Base-by-base conservation (phyloP, 1,139 yeast species). In the Ogataea hybrid region DNA sequence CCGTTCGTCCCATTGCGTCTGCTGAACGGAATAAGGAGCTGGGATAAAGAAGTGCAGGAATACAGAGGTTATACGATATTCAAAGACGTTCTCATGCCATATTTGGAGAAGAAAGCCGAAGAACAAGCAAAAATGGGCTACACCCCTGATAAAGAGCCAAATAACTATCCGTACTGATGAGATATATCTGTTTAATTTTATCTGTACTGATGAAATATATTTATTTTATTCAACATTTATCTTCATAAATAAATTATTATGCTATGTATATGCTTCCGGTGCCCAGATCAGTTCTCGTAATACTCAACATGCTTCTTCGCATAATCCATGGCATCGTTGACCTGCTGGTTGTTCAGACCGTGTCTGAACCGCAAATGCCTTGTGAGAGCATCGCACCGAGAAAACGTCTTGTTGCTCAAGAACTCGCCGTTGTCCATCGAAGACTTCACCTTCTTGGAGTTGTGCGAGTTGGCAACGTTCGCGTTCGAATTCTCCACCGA, bases 301-400 rank as follows among this genome's bases (percentile, higher is more conserved):
- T 73, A 84, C 62, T 84, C 92, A 41, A 84, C 88, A 59, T 84
- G 78, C 52, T 77, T 84, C 62, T 84, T 84, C 11, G 94, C 94
- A 53, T 73, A 79, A 56, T 81, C 81, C 52, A 84, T 81, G 35
- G 85, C 78, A 42, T 79, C 78, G 46, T 78, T 78, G 21, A 87
- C 88, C 56, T 81, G 85, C 51, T 76, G 76, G 25, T 84, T 82
- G 5, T 77, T 73, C 25, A 84, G 71, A 44, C 80, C 79, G 65
- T 90, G 97, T 67, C 92, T 90, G 25, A 88, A 92, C 48, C 96
- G 74, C 37, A 88, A 82, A 63, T 92, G 98, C 59, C 97, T 80
- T 16, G 96, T 89, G 51, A 92, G 73, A 2, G 98, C 97, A 64
- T 92, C 98, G 63, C 89, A 86, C 51, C 98, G 78, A 39, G 96